Conservation (phyloP, 306 rosid species). For the Myrica gale region DNA sequence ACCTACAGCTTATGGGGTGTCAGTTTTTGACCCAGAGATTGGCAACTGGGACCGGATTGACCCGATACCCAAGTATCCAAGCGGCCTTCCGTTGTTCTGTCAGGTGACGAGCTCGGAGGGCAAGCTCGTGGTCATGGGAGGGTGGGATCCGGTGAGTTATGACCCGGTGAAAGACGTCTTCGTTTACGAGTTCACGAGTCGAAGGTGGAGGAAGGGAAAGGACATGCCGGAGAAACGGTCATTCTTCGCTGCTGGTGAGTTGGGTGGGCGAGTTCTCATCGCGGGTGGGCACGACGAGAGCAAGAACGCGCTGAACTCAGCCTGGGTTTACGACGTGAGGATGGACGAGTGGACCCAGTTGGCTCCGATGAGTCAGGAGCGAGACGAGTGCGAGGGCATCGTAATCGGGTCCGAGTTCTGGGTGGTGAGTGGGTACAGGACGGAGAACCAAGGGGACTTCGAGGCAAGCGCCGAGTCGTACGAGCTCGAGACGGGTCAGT, state of each 20-base stretch:
- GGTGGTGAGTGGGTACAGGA: constrained; percentile 55
- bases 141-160: constrained; percentile 55
- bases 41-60: constrained; percentile 39
- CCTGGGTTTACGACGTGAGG: constrained; percentile 42
- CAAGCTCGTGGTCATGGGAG: constrained; percentile 56
- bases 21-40: constrained; percentile 37
- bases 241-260: constrained; percentile 48
- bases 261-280: constrained; percentile 29
- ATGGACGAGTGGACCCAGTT: constrained; percentile 45
- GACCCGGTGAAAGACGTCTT: constrained; percentile 46
- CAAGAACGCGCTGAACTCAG: constrained; percentile 48
- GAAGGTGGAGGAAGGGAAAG: constrained; percentile 38
- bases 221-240: constrained; percentile 48
- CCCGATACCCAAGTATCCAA: constrained; percentile 48
- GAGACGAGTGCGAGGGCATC: constrained; percentile 62
- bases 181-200: constrained; percentile 45
- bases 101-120: constrained; percentile 50
- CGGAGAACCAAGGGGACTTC: constrained; percentile 49
- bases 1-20: constrained; percentile 33
- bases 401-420: constrained; percentile 43
- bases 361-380: constrained; percentile 38
- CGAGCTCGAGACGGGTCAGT: constrained; percentile 35
- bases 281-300: constrained; percentile 61
- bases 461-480: constrained; percentile 39
- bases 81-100: constrained; percentile 51